These are phyloP conservation scores for Trichosporon asahii DNA, from an alignment of 1,284 basidiomycete genomes.

Conservation along the genomic window DNA sequence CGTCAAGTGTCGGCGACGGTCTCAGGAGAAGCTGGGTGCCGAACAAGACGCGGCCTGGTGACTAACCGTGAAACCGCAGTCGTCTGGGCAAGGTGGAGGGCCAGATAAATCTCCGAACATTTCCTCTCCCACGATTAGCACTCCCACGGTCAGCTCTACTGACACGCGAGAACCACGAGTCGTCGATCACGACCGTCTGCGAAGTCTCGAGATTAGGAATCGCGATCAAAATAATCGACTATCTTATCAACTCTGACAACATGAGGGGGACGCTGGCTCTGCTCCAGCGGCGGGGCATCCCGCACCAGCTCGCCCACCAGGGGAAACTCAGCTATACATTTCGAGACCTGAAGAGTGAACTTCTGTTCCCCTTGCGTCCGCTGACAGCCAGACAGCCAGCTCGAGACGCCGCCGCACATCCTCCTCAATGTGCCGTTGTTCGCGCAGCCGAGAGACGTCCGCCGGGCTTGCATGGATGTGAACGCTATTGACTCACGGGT, in stretches of 20 bases:
- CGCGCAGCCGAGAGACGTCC: neutral
- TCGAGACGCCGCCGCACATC: neutral
- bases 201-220: neutral
- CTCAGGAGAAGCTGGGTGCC: neutral
- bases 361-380: neutral
- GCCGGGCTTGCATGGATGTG: neutral
- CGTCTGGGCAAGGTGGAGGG: too few relatives aligned
- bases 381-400: neutral
- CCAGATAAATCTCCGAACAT: too few relatives aligned
- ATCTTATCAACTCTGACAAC: neutral
- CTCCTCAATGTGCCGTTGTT: neutral
- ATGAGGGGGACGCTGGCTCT: neutral
- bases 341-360: neutral
- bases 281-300: neutral
- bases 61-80: neutral
- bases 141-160: too few relatives aligned
- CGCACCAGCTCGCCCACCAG: neutral
- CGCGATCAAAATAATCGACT: neutral
- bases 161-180: neutral
- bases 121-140: too few relatives aligned
- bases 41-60: neutral
- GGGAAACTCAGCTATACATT: neutral
- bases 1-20: neutral
- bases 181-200: neutral
- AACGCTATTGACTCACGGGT: neutral